A percentile compares a stretch with the other conserved stretches of the same genome.
phyloP scores from a whole-genome alignment of 176 grass and related monocot genomes.

The Carex pumila region DNA sequence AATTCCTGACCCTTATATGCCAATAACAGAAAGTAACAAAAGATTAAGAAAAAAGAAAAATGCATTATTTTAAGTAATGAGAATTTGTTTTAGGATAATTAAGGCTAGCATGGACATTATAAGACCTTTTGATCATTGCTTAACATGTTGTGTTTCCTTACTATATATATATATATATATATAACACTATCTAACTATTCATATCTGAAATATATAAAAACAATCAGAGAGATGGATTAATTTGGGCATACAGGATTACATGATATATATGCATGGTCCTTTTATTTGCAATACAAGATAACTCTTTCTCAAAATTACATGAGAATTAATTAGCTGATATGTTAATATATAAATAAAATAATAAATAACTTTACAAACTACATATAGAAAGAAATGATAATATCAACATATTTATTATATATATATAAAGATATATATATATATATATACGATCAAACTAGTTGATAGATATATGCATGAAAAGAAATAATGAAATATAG shows the following conservation, averaged over 20 bases:
- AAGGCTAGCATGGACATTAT: background rate
- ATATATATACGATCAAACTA: background rate
- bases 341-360: background rate
- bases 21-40: conserved; percentile 12
- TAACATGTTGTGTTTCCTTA: background rate
- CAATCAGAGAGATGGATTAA: background rate
- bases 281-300: background rate
- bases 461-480: background rate
- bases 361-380: background rate
- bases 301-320: background rate
- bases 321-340: background rate
- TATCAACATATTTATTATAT: background rate
- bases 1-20: background rate
- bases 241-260: background rate
- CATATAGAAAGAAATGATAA: background rate
- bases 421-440: too few species aligned
- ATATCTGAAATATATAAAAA: background rate
- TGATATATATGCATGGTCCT: background rate
- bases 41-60: background rate
- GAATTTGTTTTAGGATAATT: background rate
- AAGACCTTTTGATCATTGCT: background rate
- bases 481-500: too few species aligned
- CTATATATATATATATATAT: background rate
- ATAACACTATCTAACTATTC: background rate
- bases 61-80: conserved; percentile 1